These are phyloP conservation scores for Echites panduratus DNA, from an alignment of 257 asterid genomes.

Conservation along the genomic window DNA sequence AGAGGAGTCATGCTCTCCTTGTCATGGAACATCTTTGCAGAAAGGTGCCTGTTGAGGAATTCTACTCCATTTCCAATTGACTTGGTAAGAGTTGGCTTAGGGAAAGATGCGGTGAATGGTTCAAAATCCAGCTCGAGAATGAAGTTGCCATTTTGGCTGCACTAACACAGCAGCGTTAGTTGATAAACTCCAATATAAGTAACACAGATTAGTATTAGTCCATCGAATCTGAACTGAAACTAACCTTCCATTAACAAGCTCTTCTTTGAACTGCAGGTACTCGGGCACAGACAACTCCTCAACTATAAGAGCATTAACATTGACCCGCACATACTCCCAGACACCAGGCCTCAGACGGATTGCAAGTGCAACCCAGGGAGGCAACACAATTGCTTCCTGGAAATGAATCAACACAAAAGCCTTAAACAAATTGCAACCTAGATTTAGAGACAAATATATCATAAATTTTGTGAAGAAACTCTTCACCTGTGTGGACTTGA, in stretches of 20 bases:
- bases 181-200: background rate
- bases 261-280: constrained; percentile 81
- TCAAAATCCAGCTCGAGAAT: constrained; percentile 94
- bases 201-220: background rate
- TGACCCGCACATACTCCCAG: constrained; percentile 82
- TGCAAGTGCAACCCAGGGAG: constrained; percentile 97
- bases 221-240: constrained; percentile 4
- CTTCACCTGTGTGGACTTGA: constrained; percentile 67
- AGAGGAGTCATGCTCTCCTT: constrained; percentile 90
- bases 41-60: constrained; percentile 92
- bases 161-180: constrained; percentile 12
- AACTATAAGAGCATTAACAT: constrained; percentile 53
- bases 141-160: constrained; percentile 70
- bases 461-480: background rate
- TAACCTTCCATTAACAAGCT: constrained; percentile 77
- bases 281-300: constrained; percentile 85
- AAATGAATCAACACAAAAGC: background rate
- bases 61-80: constrained; percentile 98
- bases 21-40: constrained; percentile 96
- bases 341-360: constrained; percentile 93
- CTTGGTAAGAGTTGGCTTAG: constrained; percentile 88
- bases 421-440: background rate
- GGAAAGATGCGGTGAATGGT: constrained; percentile 84
- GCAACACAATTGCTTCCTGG: constrained; percentile 78
- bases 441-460: background rate